Evolutionary conservation across 1,139 yeast species (phyloP).

Genomic region (Chernovozyma sophiae-reginae): DNA sequence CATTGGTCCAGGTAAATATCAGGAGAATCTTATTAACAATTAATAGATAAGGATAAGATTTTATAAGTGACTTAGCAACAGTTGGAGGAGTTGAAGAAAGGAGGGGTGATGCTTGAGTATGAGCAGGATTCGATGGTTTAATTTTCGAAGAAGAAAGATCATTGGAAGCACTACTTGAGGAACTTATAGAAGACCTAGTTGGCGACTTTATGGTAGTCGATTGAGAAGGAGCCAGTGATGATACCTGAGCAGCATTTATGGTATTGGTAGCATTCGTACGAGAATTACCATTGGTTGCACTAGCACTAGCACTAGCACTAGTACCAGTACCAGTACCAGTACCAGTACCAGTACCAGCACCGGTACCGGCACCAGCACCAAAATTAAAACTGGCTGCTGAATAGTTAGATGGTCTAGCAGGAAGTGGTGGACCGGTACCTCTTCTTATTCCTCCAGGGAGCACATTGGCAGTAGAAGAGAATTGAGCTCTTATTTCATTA

Average conservation of each 20-base stretch:
- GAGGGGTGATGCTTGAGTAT: conserved; percentile 50
- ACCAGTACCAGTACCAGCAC: no score
- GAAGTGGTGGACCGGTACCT: neutral
- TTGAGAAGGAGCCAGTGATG: neutral
- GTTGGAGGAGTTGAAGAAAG: conserved; percentile 85
- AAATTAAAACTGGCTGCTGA: neutral
- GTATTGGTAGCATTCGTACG: neutral
- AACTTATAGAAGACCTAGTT: neutral
- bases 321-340: no score
- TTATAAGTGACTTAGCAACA: conserved; percentile 76
- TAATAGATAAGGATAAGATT: conserved; percentile 78
- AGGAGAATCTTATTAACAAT: conserved; percentile 67
- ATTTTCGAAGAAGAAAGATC: neutral
- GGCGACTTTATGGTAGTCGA: neutral
- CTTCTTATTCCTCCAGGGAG: neutral
- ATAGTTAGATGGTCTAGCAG: neutral
- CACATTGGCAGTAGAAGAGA: conserved; percentile 3
- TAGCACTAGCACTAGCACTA: no score
- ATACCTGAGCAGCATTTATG: neutral
- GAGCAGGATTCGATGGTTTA: conserved; percentile 23
- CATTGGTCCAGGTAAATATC: conserved; percentile 87
- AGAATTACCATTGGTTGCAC: no score
- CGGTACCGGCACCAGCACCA: no score
- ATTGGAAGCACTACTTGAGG: neutral
- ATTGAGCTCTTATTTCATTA: conserved; percentile 13